phyloP scores from a whole-genome alignment of 2,329 filamentous ascomycete species.

The Epichloe typhina region DNA sequence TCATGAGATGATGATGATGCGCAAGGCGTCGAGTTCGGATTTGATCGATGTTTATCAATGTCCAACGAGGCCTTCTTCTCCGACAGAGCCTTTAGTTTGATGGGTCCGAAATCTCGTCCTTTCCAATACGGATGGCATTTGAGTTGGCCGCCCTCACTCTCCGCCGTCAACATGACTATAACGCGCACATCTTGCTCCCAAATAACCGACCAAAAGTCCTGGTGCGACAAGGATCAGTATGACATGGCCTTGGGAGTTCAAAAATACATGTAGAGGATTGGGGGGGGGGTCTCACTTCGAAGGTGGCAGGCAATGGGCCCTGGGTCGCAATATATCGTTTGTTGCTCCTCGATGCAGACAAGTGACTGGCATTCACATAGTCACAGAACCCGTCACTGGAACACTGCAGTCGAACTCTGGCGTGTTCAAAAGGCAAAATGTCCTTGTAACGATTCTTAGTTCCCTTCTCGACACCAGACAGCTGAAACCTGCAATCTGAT shows the following conservation, averaged over 20 bases:
- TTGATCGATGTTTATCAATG: constrained; percentile 39
- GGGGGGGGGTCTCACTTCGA: constrained; percentile 49
- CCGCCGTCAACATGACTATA: constrained; percentile 92
- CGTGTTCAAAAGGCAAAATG: constrained; percentile 91
- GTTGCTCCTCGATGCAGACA: constrained; percentile 67
- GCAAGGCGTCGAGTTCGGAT: constrained; percentile 17
- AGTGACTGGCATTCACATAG: constrained; percentile 88
- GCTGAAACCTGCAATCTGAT: constrained; percentile 39
- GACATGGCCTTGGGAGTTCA: neutral
- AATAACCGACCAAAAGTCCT: constrained; percentile 96
- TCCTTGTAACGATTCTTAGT: constrained; percentile 96
- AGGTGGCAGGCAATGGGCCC: constrained; percentile 83
- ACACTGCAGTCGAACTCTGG: constrained; percentile 65
- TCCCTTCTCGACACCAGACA: constrained; percentile 90
- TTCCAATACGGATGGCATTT: constrained; percentile 96
- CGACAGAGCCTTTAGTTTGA: constrained; percentile 63
- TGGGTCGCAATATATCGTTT: constrained; percentile 95
- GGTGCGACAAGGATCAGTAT: neutral
- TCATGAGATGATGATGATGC: constrained; percentile 20
- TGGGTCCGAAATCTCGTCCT: constrained; percentile 59
- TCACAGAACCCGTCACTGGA: constrained; percentile 61
- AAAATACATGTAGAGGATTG: neutral
- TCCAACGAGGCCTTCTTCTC: constrained; percentile 75
- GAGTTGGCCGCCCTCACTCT: constrained; percentile 81
- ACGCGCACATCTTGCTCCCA: constrained; percentile 96